Conservation (phyloP, 345 rosid species). For the Salix udensis region DNA sequence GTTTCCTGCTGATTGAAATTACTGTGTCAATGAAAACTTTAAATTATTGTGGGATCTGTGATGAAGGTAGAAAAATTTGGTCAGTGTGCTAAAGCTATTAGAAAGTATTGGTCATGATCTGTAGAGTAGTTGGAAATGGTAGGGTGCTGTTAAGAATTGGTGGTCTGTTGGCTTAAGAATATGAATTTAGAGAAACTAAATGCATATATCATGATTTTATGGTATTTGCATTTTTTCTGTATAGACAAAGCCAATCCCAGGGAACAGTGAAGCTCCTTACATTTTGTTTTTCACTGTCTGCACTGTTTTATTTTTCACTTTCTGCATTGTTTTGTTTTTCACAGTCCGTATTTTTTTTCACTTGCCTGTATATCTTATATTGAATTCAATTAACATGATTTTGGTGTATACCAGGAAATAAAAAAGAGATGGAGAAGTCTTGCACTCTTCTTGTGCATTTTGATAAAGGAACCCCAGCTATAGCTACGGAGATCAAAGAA, state of each 20-base stretch:
- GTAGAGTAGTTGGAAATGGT: background rate
- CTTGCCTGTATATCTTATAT: background rate
- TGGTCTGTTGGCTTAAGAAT: background rate
- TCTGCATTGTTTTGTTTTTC: background rate
- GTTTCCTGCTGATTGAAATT: background rate
- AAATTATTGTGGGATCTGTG: background rate
- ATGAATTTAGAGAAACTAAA: background rate
- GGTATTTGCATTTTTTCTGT: background rate
- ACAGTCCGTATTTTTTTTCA: background rate
- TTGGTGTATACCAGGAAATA: constrained; percentile 4
- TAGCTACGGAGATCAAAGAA: constrained; percentile 89
- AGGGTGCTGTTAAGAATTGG: background rate
- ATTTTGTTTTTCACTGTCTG: background rate
- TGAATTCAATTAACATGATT: background rate
- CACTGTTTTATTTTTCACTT: background rate
- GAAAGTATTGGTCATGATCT: background rate
- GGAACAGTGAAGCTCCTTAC: background rate
- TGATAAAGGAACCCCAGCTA: constrained; percentile 80
- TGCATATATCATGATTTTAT: background rate
- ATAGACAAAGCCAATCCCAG: background rate
- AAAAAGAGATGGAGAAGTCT: constrained; percentile 74
- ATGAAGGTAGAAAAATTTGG: background rate
- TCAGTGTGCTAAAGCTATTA: background rate
- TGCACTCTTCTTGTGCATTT: constrained; percentile 72
- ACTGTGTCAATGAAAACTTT: background rate